These are phyloP conservation scores for Rhizopogon salebrosus DNA, from an alignment of 768 basidiomycete species.

Conservation along the genomic window DNA sequence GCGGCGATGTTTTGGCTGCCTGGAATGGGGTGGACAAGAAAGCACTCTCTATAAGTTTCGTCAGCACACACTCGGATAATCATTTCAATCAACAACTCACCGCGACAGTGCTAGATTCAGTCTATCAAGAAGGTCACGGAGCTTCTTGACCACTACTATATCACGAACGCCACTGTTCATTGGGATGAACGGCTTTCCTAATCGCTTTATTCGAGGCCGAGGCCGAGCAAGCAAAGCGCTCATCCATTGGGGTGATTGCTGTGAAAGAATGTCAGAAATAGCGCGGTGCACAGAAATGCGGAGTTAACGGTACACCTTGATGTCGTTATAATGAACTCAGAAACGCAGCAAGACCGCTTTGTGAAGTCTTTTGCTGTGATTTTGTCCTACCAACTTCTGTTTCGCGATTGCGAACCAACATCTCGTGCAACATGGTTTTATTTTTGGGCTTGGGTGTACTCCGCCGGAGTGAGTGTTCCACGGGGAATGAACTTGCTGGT, in stretches of 20 bases:
- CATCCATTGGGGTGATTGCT: not conserved
- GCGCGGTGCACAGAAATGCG: no score
- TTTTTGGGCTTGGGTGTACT: conserved; percentile 40
- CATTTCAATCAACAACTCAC: no score
- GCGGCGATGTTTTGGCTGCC: no score
- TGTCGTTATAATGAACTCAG: conserved; percentile 32
- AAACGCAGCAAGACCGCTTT: conserved; percentile 50
- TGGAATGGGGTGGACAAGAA: no score
- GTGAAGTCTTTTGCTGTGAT: conserved; percentile 14
- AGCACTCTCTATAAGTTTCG: no score
- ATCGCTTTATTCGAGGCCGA: conserved; percentile 34
- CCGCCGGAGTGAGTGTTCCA: not conserved
- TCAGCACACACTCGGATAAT: no score
- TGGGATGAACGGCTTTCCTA: conserved; percentile 59
- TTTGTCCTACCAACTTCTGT: conserved; percentile 26
- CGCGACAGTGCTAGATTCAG: not conserved
- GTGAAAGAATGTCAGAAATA: not conserved
- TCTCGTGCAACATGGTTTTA: conserved; percentile 52
- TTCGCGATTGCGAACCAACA: conserved; percentile 58
- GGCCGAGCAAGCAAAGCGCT: not conserved
- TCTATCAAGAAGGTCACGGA: no score
- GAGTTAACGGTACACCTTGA: not conserved
- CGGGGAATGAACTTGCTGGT: not conserved
- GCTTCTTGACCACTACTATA: not conserved
- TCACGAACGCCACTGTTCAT: conserved; percentile 35